Conservation (phyloP, 169 alveolate species). For the Eimeria necatrix region DNA sequence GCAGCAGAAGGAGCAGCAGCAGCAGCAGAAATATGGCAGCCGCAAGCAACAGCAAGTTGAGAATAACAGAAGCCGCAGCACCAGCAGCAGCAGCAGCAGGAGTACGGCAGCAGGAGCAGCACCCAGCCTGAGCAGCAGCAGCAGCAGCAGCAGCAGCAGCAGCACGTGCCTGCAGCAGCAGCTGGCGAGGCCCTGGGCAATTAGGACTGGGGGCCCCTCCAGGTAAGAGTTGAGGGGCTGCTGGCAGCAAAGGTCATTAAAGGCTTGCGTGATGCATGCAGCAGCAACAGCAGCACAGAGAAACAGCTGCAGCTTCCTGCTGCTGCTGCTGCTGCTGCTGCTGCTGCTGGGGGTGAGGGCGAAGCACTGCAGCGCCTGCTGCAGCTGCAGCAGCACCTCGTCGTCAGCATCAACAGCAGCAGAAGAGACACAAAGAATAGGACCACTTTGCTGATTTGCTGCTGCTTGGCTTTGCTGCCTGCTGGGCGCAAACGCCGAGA, state of each 20-base stretch:
- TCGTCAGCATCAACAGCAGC: background rate
- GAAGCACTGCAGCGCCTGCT: slow-evolving; percentile 11
- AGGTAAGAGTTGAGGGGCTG: background rate
- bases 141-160: background rate
- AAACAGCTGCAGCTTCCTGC: background rate
- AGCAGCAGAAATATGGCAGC: background rate
- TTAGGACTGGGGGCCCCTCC: background rate
- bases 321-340: background rate
- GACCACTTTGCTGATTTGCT: background rate
- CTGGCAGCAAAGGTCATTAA: background rate
- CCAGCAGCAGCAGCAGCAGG: too few species aligned
- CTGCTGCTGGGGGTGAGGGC: background rate
- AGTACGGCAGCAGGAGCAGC: background rate
- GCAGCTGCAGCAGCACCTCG: slow-evolving; percentile 3
- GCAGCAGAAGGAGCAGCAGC: background rate
- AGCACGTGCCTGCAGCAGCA: slow-evolving; percentile 22
- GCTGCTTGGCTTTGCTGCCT: background rate
- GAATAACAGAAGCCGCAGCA: too few species aligned
- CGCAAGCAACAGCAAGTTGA: background rate
- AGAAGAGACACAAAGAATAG: background rate
- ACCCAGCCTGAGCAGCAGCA: background rate
- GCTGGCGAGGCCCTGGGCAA: slow-evolving; percentile 21
- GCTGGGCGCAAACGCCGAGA: background rate
- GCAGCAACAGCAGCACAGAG: slow-evolving; percentile 12
- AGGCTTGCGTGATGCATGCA: background rate